Percentiles rank a stretch among this genome's conserved stretches.
phyloP scores from a whole-genome alignment of 1,139 yeast genomes.

The Groenewaldozyma auringiensis region DNA sequence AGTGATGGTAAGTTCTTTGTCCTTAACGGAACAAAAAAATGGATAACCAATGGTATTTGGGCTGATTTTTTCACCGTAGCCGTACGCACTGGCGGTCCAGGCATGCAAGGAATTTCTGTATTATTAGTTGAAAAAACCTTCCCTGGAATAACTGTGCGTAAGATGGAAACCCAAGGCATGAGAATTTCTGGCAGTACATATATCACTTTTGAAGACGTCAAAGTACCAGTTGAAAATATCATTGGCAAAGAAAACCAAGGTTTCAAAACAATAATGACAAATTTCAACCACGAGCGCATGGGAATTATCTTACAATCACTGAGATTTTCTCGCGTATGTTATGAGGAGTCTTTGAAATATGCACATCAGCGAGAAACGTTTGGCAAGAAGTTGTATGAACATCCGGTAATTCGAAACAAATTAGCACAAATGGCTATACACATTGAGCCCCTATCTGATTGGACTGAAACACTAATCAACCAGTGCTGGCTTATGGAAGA shows the following conservation, averaged over 20 bases:
- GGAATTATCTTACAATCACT: constrained; percentile 37
- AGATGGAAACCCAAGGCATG: constrained; percentile 37
- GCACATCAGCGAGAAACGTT: constrained; percentile 38
- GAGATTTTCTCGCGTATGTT: constrained; percentile 36
- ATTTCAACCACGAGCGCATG: constrained; percentile 40
- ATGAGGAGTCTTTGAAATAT: constrained; percentile 37
- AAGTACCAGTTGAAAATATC: constrained; percentile 38
- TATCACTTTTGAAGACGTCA: constrained; percentile 38
- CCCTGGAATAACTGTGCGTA: constrained; percentile 35
- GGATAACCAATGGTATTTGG: constrained; percentile 40
- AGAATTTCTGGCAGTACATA: constrained; percentile 35
- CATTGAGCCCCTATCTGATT: constrained; percentile 34
- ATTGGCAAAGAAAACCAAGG: constrained; percentile 39
- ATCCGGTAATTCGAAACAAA: constrained; percentile 38
- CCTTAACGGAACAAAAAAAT: constrained; percentile 39
- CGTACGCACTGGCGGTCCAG: constrained; percentile 39
- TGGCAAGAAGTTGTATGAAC: constrained; percentile 37
- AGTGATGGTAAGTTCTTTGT: constrained; percentile 37
- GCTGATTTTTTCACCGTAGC: constrained; percentile 40
- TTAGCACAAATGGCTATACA: constrained; percentile 38
- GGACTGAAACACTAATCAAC: constrained; percentile 33
- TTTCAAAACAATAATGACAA: constrained; percentile 39
- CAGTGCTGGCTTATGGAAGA: constrained; percentile 32
- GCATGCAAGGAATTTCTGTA: constrained; percentile 38
- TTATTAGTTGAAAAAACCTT: constrained; percentile 34